These are phyloP conservation scores for Exophiala bonariae DNA, from an alignment of 2,329 filamentous ascomycete species.

Conservation along the genomic window DNA sequence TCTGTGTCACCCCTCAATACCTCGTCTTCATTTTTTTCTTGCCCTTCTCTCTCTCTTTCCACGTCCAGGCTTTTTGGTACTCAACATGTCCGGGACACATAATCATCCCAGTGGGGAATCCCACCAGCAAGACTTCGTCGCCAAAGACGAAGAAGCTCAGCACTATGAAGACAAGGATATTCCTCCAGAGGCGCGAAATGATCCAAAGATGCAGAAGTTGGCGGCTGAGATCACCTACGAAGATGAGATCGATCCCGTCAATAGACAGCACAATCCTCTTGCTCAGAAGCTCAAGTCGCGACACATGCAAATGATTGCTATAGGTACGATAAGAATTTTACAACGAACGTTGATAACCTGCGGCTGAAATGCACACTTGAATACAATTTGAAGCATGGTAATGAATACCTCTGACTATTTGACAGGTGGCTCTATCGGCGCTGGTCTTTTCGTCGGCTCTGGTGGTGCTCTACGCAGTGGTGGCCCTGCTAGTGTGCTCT, in stretches of 20 bases:
- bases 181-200: conserved; percentile 13
- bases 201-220: conserved; percentile 17
- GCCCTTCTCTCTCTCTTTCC: too few relatives aligned
- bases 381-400: too few relatives aligned
- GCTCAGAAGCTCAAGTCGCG: conserved; percentile 25
- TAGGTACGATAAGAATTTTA: conserved; percentile 17
- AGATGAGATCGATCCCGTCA: conserved; percentile 17
- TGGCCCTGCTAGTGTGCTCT: conserved; percentile 38
- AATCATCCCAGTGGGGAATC: too few relatives aligned
- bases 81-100: too few relatives aligned
- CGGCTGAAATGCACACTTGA: background rate
- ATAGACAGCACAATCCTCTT: conserved; percentile 19
- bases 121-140: too few relatives aligned
- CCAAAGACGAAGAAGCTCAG: too few relatives aligned
- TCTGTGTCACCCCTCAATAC: too few relatives aligned
- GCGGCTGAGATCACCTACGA: conserved; percentile 17
- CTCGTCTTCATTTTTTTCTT: too few relatives aligned
- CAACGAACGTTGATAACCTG: background rate
- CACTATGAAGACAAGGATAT: too few relatives aligned
- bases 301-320: conserved; percentile 32
- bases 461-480: conserved; percentile 37
- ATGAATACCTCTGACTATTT: too few relatives aligned
- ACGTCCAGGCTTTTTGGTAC: too few relatives aligned
- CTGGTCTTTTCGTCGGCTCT: conserved; percentile 40
- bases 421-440: conserved; percentile 35